A percentile compares a stretch with the other conserved stretches of the same genome.
Conservation (phyloP, 78 protist species). For the Pigoraptor vietnamica region DNA sequence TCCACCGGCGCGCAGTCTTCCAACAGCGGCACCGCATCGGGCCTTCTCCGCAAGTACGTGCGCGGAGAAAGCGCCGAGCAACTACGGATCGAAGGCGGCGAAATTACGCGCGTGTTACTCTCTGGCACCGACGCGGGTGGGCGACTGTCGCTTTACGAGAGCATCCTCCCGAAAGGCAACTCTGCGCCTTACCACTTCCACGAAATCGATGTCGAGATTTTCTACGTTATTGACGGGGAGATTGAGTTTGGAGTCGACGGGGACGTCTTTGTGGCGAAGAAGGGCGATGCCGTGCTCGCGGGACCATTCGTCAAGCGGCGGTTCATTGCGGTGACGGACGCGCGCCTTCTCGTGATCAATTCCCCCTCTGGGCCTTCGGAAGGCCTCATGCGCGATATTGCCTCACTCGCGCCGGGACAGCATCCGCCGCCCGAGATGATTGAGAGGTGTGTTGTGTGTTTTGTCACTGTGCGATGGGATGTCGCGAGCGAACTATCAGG, state of each 20-base stretch:
- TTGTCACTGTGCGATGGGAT: too few relatives aligned
- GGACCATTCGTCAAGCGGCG: background rate
- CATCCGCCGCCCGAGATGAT: background rate
- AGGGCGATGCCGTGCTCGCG: background rate
- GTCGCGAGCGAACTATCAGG: too few relatives aligned
- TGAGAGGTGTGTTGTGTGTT: too few relatives aligned
- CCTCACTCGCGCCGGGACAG: background rate
- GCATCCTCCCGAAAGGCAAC: background rate
- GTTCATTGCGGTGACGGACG: background rate
- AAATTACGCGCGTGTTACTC: background rate
- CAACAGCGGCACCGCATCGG: background rate
- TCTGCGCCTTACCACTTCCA: background rate
- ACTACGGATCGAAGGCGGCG: background rate
- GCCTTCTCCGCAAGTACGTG: background rate
- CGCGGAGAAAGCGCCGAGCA: background rate
- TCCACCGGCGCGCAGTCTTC: background rate
- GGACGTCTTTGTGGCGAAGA: background rate
- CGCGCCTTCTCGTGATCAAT: background rate
- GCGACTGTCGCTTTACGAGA: background rate
- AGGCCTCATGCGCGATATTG: background rate
- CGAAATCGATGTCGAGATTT: background rate
- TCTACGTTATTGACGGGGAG: background rate
- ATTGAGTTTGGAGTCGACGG: background rate
- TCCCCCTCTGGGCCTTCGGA: background rate
- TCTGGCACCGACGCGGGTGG: background rate